phyloP scores from a whole-genome alignment of 768 basidiomycete species.

The Boletus sp. region DNA sequence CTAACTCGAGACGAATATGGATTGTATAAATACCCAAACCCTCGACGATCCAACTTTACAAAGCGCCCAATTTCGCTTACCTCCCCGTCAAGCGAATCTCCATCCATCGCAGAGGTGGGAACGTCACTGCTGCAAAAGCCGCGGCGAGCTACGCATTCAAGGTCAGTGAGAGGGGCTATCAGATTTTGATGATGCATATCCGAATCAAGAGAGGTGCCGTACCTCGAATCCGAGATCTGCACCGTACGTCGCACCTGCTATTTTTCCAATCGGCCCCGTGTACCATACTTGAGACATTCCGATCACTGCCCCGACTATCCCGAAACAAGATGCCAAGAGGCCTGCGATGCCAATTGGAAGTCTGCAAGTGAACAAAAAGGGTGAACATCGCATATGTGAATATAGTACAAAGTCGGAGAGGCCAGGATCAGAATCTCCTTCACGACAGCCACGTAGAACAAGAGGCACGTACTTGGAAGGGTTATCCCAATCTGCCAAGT shows the following conservation, averaged over 20 bases:
- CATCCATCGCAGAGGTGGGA: slow-evolving; percentile 45
- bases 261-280: slow-evolving; percentile 44
- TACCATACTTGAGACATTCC: slow-evolving; percentile 56
- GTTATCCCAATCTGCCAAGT: slow-evolving; percentile 46
- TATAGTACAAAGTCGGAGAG: background rate
- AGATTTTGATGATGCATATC: too few relatives aligned
- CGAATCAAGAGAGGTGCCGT: background rate
- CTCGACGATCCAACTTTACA: too few relatives aligned
- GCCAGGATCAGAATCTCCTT: background rate
- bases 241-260: slow-evolving; percentile 40
- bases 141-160: slow-evolving; percentile 36
- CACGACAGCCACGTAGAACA: background rate
- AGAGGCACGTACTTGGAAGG: slow-evolving; percentile 32
- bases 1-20: background rate
- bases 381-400: background rate
- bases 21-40: background rate
- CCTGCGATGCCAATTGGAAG: slow-evolving; percentile 50
- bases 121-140: slow-evolving; percentile 44
- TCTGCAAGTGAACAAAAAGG: slow-evolving; percentile 13
- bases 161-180: background rate
- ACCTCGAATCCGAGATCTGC: slow-evolving; percentile 58
- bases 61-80: slow-evolving; percentile 6
- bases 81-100: slow-evolving; percentile 45
- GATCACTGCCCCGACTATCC: slow-evolving; percentile 46
- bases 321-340: slow-evolving; percentile 43